These are phyloP conservation scores for Erythrophleum fordii DNA, from an alignment of 306 rosid genomes.

Conservation along the genomic window DNA sequence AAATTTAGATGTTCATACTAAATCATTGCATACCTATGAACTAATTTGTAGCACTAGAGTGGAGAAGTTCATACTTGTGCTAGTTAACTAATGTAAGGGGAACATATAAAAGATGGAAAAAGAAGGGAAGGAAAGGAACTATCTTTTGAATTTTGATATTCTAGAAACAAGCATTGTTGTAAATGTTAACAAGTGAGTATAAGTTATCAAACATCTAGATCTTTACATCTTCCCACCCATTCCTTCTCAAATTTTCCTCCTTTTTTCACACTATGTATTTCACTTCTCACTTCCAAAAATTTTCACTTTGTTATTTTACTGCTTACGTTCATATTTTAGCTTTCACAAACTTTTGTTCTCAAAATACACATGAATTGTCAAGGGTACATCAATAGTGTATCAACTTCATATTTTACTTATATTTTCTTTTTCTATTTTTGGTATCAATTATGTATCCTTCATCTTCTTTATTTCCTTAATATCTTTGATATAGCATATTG, in stretches of 20 bases:
- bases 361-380: slow-evolving; percentile 63
- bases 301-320: slow-evolving; percentile 2
- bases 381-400: slow-evolving; percentile 61
- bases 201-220: slow-evolving; percentile 52
- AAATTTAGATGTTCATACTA: too few relatives aligned
- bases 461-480: neutral
- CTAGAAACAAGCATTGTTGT: slow-evolving; percentile 10
- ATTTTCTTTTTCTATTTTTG: neutral
- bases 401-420: neutral
- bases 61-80: slow-evolving; percentile 9
- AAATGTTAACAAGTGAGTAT: slow-evolving; percentile 45
- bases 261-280: neutral
- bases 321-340: neutral
- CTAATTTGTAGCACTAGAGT: too few relatives aligned
- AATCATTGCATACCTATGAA: too few relatives aligned
- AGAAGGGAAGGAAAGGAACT: neutral
- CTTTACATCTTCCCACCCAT: neutral
- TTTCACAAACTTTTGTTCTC: slow-evolving; percentile 49
- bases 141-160: neutral
- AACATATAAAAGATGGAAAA: neutral
- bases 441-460: neutral
- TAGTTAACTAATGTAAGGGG: neutral
- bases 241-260: too few relatives aligned
- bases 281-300: neutral
- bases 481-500: neutral